Conservation (phyloP, 2,329 filamentous ascomycete genomes). For the Talaromyces sp. region DNA sequence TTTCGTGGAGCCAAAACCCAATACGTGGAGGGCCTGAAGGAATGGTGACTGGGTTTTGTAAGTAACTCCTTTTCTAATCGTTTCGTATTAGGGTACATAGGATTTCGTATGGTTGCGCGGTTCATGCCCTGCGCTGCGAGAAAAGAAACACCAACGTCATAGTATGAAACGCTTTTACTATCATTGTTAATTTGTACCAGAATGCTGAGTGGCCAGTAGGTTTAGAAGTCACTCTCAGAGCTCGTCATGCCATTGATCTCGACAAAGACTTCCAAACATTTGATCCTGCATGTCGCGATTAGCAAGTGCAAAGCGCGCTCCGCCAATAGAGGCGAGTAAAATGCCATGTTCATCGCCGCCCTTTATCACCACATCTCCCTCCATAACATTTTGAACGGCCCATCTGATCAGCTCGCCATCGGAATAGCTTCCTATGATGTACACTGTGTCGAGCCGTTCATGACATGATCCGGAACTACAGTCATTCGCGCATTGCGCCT, state of each 20-base stretch:
- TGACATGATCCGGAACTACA: neutral
- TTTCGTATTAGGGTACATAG: too few species aligned
- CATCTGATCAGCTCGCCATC: neutral
- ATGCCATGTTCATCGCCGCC: neutral
- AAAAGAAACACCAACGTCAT: too few species aligned
- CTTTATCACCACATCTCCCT: neutral
- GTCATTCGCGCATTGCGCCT: neutral
- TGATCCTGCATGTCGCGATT: neutral
- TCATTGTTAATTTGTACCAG: too few species aligned
- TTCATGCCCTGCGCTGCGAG: too few species aligned
- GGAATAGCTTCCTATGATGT: neutral
- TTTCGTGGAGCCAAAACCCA: too few species aligned
- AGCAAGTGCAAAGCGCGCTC: neutral
- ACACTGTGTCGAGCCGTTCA: neutral
- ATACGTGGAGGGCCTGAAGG: too few species aligned
- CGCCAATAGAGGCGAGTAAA: neutral
- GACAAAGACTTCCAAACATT: neutral
- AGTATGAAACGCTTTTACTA: too few species aligned
- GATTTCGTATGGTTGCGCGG: too few species aligned
- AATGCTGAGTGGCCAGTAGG: too few species aligned
- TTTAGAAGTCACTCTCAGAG: neutral
- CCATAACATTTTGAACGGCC: neutral
- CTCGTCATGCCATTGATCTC: neutral
- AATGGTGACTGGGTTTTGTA: too few species aligned
- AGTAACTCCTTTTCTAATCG: too few species aligned